Percentiles rank a stretch among this genome's conserved stretches.
Evolutionary conservation across 345 rosid genomes (phyloP).

Genomic region (Rhodomyrtus tomentosa): DNA sequence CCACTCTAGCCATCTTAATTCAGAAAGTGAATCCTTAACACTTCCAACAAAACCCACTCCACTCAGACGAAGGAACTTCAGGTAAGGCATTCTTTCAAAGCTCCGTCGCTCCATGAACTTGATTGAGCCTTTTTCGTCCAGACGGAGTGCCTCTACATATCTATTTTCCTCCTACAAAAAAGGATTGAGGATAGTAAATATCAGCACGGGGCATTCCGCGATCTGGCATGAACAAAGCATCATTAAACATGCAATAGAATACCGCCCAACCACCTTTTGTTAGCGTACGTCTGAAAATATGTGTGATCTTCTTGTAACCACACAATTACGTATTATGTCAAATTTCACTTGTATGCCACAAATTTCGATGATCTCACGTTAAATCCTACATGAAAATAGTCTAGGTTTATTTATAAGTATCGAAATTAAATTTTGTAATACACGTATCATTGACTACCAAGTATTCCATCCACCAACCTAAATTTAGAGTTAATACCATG

Average conservation of each 20-base stretch:
- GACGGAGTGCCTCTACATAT: not conserved
- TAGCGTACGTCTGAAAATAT: not conserved
- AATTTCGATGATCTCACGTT: too few relatives aligned
- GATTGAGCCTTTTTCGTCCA: not conserved
- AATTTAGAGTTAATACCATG: too few relatives aligned
- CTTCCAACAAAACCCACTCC: fast-evolving
- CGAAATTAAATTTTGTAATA: too few relatives aligned
- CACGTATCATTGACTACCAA: too few relatives aligned
- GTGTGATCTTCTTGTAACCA: not conserved
- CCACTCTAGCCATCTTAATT: not conserved
- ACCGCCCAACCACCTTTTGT: not conserved
- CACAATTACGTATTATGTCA: too few relatives aligned
- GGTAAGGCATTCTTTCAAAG: not conserved
- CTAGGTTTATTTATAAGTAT: too few relatives aligned
- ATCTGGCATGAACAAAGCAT: too few relatives aligned
- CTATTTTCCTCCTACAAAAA: not conserved
- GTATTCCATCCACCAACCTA: too few relatives aligned
- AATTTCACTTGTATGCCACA: too few relatives aligned
- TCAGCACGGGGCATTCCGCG: too few relatives aligned
- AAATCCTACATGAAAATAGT: too few relatives aligned
- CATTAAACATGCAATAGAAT: not conserved
- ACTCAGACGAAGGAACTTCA: not conserved
- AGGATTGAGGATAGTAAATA: not conserved
- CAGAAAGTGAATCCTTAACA: not conserved
- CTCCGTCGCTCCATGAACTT: not conserved